A percentile compares a stretch with the other conserved stretches of the same genome.
Conservation (phyloP, 2,329 filamentous ascomycete species). For the Graphium sp. region DNA sequence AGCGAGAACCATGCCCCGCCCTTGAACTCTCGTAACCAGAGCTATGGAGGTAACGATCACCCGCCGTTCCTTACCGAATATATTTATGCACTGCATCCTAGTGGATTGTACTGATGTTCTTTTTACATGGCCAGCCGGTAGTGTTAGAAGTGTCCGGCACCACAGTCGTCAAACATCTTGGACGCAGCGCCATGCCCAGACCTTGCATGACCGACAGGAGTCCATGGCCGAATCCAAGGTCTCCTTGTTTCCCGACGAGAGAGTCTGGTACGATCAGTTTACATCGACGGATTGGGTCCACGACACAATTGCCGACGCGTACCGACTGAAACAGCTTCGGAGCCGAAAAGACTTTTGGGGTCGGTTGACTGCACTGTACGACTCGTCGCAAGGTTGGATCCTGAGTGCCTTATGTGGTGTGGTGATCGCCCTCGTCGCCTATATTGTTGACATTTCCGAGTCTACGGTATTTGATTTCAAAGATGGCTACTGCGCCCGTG, state of each 20-base stretch:
- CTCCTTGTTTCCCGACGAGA: constrained; percentile 59
- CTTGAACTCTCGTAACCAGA: too few relatives aligned
- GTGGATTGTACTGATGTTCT: too few relatives aligned
- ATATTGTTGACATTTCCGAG: constrained; percentile 78
- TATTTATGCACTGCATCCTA: too few relatives aligned
- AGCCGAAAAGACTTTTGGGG: constrained; percentile 72
- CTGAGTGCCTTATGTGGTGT: constrained; percentile 80
- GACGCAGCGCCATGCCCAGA: constrained; percentile 43
- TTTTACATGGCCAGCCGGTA: too few relatives aligned
- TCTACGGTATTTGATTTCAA: constrained; percentile 79
- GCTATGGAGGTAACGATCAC: too few relatives aligned
- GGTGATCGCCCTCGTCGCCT: constrained; percentile 71
- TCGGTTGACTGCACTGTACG: constrained; percentile 59
- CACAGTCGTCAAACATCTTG: constrained; percentile 42
- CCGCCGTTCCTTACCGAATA: not conserved
- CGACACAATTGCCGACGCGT: constrained; percentile 88
- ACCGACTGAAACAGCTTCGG: constrained; percentile 69
- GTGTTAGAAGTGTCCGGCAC: constrained; percentile 21
- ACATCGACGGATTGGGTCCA: constrained; percentile 97
- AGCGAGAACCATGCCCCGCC: too few relatives aligned
- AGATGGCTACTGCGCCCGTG: constrained; percentile 60
- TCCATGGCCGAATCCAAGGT: constrained; percentile 47
- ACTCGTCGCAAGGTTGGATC: constrained; percentile 87
- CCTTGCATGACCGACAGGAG: constrained; percentile 39
- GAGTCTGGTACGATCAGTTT: constrained; percentile 97